These are phyloP conservation scores for Sporothrix inflata DNA, from an alignment of 2,329 filamentous ascomycete species.

Conservation along the genomic window DNA sequence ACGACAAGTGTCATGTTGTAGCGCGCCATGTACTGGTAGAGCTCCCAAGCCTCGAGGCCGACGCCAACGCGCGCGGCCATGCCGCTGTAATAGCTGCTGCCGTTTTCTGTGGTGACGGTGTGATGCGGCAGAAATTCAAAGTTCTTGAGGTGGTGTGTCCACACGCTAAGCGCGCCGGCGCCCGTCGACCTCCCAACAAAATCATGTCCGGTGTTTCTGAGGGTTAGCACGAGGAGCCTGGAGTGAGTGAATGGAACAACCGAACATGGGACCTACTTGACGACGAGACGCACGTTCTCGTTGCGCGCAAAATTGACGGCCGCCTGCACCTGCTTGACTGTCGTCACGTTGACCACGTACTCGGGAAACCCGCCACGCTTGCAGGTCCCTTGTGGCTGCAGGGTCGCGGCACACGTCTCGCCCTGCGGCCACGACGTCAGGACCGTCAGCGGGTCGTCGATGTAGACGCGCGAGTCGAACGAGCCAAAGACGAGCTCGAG, in stretches of 20 bases:
- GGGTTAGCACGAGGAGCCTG: background rate
- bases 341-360: slow-evolving; percentile 46
- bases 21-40: slow-evolving; percentile 38
- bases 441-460: slow-evolving; percentile 42
- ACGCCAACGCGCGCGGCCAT: slow-evolving; percentile 45
- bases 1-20: slow-evolving; percentile 41
- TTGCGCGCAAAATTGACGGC: slow-evolving; percentile 49
- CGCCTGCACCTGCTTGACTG: slow-evolving; percentile 45
- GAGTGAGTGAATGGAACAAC: background rate
- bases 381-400: slow-evolving; percentile 38
- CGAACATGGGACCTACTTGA: slow-evolving; percentile 38
- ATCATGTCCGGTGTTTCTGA: slow-evolving; percentile 50
- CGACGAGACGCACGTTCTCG: slow-evolving; percentile 43
- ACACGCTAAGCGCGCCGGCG: slow-evolving; percentile 51
- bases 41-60: slow-evolving; percentile 43
- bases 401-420: slow-evolving; percentile 42
- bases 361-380: slow-evolving; percentile 45
- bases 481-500: slow-evolving; percentile 38
- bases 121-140: slow-evolving; percentile 45
- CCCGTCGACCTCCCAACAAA: slow-evolving; percentile 52
- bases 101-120: slow-evolving; percentile 22
- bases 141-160: slow-evolving; percentile 53
- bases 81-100: slow-evolving; percentile 41
- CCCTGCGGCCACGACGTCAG: slow-evolving; percentile 44
- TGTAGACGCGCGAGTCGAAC: slow-evolving; percentile 37